These are phyloP conservation scores for Haplosporangium sp. DNA, from an alignment of 371 early-diverging fungal genomes.

Conservation along the genomic window DNA sequence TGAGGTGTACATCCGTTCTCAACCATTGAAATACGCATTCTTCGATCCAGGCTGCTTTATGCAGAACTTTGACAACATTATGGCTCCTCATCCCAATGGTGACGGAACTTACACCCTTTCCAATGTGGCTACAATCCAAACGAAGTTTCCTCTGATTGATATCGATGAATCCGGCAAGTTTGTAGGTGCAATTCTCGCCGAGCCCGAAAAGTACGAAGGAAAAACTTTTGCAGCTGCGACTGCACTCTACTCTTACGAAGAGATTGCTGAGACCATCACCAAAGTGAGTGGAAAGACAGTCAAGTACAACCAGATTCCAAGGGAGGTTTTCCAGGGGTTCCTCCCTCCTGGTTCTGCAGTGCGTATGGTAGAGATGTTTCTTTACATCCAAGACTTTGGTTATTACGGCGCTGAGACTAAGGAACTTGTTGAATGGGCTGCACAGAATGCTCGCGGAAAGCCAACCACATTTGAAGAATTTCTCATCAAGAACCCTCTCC, in stretches of 20 bases:
- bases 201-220: constrained; percentile 30
- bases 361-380: not conserved
- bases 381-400: constrained; percentile 12
- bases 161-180: constrained; percentile 18
- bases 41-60: constrained; percentile 19
- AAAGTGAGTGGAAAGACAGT: constrained; percentile 17
- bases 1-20: constrained; percentile 18
- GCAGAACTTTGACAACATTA: constrained; percentile 9
- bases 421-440: constrained; percentile 8
- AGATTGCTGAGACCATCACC: constrained; percentile 8
- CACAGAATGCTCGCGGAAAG: constrained; percentile 14
- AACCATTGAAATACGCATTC: constrained; percentile 22
- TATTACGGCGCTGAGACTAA: constrained; percentile 11
- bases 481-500: not conserved
- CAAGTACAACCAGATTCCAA: constrained; percentile 14
- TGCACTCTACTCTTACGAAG: constrained; percentile 1
- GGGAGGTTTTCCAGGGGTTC: not conserved
- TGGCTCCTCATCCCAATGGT: constrained; percentile 11
- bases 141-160: constrained; percentile 11
- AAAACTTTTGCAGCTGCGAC: constrained; percentile 17
- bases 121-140: constrained; percentile 6
- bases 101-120: constrained; percentile 17
- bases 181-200: constrained; percentile 24
- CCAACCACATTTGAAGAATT: constrained; percentile 15
- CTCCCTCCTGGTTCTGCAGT: not conserved